Conservation (phyloP, 129 eudicot species). For the Flaveria sonorensis region DNA sequence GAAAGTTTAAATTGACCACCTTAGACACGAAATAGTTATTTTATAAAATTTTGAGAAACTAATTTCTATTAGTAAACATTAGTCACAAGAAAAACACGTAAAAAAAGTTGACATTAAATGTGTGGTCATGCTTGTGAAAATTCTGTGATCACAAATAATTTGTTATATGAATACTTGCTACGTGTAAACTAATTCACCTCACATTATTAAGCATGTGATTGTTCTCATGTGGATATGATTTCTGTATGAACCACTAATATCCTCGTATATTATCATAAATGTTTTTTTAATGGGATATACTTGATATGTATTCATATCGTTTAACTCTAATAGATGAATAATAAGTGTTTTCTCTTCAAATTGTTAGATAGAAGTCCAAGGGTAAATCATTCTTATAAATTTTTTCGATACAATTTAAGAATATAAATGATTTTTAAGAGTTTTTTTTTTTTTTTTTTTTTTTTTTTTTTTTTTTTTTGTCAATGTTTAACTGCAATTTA, state of each 20-base stretch:
- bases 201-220: not conserved
- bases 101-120: not conserved
- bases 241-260: not conserved
- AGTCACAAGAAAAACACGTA: not conserved
- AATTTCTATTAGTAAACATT: not conserved
- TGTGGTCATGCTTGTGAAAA: not conserved
- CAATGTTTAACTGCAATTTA: not conserved
- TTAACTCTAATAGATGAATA: not conserved
- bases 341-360: not conserved
- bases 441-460: not conserved
- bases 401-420: not conserved
- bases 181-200: not conserved
- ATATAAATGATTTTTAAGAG: not conserved
- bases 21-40: not conserved
- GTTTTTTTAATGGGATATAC: not conserved
- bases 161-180: not conserved
- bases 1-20: not conserved
- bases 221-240: not conserved
- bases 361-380: not conserved
- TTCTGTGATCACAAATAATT: not conserved
- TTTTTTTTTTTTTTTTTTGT: too few species aligned
- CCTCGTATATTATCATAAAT: not conserved
- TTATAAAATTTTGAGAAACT: too few species aligned
- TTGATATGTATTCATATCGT: too few species aligned
- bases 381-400: not conserved